Percentiles rank a stretch among this genome's conserved stretches.
phyloP scores from a whole-genome alignment of 2,329 filamentous ascomycete species.

The Colletotrichum costaricense region DNA sequence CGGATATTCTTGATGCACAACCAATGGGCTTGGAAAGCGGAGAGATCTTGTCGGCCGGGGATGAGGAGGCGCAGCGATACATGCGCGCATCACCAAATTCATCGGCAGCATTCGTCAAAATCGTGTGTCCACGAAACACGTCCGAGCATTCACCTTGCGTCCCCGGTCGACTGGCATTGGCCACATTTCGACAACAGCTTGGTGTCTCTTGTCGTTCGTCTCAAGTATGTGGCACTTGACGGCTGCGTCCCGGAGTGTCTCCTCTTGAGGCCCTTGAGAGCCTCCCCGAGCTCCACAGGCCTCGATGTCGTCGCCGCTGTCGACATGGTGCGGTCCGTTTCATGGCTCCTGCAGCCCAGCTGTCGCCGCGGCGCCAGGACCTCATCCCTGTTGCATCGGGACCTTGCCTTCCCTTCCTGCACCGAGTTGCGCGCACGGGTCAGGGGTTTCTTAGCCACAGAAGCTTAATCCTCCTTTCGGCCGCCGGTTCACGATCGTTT shows the following conservation, averaged over 20 bases:
- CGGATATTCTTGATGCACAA: slow-evolving; percentile 1
- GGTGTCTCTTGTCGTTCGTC: neutral
- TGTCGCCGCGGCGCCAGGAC: neutral
- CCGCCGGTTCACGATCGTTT: neutral
- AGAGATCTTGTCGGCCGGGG: neutral
- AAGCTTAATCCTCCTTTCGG: slow-evolving; percentile 16
- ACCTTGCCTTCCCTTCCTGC: slow-evolving; percentile 10
- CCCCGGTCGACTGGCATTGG: neutral
- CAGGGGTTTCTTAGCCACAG: neutral
- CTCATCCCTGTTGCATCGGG: slow-evolving; percentile 9
- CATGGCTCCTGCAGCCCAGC: neutral
- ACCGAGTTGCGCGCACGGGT: slow-evolving; percentile 17
- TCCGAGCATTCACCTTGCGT: neutral
- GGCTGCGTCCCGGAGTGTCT: neutral
- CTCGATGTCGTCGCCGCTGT: neutral
- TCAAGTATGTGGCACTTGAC: slow-evolving; percentile 1
- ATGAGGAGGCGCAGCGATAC: slow-evolving; percentile 9
- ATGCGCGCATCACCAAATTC: neutral
- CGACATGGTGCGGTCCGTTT: slow-evolving; percentile 1
- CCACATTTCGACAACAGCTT: neutral
- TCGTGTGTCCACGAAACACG: neutral
- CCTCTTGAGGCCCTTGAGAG: neutral
- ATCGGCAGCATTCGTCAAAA: neutral
- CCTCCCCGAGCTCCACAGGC: neutral
- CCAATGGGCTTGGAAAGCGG: neutral